Percentiles rank a stretch among this genome's conserved stretches.
These are phyloP conservation scores for Sedum album DNA, from an alignment of 164 flowering plant genomes.

Conservation along the genomic window DNA sequence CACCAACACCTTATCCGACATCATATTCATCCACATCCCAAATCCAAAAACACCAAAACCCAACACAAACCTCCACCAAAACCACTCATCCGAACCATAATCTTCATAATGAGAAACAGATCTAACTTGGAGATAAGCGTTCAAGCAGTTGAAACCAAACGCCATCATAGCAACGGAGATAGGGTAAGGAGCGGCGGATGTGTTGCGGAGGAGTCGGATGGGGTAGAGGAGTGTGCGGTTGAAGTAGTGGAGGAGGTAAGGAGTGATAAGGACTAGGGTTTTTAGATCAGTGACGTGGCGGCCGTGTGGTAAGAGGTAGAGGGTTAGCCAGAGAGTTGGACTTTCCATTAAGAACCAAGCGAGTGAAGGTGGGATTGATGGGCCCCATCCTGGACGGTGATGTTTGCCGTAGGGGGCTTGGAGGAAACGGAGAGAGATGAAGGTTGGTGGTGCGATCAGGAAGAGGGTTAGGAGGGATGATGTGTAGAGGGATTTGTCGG, in stretches of 20 bases:
- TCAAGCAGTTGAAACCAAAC: constrained; percentile 59
- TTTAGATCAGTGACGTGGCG: constrained; percentile 31
- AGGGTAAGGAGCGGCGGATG: constrained; percentile 34
- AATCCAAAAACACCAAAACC: not conserved
- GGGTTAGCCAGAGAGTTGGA: constrained; percentile 68
- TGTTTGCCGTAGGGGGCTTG: constrained; percentile 86
- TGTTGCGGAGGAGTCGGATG: constrained; percentile 26
- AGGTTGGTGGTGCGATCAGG: constrained; percentile 44
- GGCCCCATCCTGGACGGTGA: constrained; percentile 76
- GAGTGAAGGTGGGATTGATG: constrained; percentile 43
- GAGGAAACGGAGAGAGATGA: constrained; percentile 44
- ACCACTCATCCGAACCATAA: not conserved
- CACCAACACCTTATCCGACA: not conserved
- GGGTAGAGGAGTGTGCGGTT: constrained; percentile 80
- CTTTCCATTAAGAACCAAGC: constrained; percentile 91
- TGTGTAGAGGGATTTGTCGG: constrained; percentile 35
- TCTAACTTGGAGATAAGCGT: constrained; percentile 27
- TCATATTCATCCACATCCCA: not conserved
- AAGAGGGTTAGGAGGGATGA: constrained; percentile 32
- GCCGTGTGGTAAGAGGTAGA: constrained; percentile 63
- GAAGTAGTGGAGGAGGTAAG: constrained; percentile 72
- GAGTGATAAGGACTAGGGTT: constrained; percentile 44
- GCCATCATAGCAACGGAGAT: constrained; percentile 49
- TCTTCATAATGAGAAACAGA: not conserved
- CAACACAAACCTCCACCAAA: not conserved